These are phyloP conservation scores for Pythium phragmitis DNA, from an alignment of 352 stramenopile species.

Conservation along the genomic window DNA sequence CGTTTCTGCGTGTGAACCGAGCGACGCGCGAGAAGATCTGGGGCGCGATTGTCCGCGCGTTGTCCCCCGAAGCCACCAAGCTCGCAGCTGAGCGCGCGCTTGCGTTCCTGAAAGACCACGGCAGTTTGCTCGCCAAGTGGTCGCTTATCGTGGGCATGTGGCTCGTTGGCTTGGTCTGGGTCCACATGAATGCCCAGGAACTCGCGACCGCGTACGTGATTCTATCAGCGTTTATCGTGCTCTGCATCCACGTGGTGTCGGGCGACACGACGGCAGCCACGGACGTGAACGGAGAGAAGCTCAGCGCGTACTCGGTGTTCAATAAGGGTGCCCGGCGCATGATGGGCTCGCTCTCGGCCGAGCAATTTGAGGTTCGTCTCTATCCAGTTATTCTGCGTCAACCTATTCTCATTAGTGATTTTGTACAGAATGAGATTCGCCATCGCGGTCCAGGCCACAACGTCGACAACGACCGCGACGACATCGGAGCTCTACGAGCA, in stretches of 20 bases:
- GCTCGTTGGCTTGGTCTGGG: conserved; percentile 44
- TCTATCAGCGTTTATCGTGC: conserved; percentile 42
- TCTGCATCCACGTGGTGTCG: conserved; percentile 43
- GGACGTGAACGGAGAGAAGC: conserved; percentile 20
- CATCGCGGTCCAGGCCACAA: conserved; percentile 36
- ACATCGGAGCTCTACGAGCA: conserved; percentile 11
- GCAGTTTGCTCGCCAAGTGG: conserved; percentile 26
- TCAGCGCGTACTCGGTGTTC: conserved; percentile 86
- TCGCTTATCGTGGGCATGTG: conserved; percentile 32
- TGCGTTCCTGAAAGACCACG: conserved; percentile 21
- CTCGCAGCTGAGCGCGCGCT: conserved; percentile 1
- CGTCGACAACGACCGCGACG: conserved; percentile 14
- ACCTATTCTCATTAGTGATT: not conserved
- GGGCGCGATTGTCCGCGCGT: conserved; percentile 30
- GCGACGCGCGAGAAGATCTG: conserved; percentile 58
- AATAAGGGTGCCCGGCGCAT: conserved; percentile 68
- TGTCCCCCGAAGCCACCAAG: conserved; percentile 36
- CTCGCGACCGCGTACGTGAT: conserved; percentile 69
- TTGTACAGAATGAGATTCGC: conserved; percentile 70
- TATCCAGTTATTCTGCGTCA: not conserved
- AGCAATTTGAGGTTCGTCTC: conserved; percentile 73
- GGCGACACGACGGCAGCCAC: conserved; percentile 9
- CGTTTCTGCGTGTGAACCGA: conserved; percentile 73
- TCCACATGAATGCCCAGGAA: conserved; percentile 45
- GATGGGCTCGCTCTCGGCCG: conserved; percentile 74